phyloP scores from a whole-genome alignment of 2,329 filamentous ascomycete species.

The Mollisia scopiformis region DNA sequence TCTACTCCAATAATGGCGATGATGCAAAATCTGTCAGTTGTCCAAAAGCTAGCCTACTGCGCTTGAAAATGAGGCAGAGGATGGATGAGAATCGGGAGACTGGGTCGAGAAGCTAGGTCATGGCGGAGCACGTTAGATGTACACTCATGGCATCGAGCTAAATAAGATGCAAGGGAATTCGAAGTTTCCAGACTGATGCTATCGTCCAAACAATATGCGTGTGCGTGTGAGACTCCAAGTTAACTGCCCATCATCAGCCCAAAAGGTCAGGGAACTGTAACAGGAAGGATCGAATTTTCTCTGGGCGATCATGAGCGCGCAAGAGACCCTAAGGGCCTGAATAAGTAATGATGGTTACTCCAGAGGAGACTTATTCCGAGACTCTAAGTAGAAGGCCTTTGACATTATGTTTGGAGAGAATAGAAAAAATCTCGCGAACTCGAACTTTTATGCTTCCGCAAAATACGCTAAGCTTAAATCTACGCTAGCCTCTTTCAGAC shows the following conservation, averaged over 20 bases:
- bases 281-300: conserved; percentile 73
- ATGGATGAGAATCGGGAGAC: conserved; percentile 33
- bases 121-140: not conserved
- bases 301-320: conserved; percentile 99
- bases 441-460: not conserved
- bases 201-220: conserved; percentile 31
- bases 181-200: not conserved
- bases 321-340: conserved; percentile 81
- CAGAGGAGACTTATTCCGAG: conserved; percentile 78
- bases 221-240: conserved; percentile 53
- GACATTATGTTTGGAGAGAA: conserved; percentile 62
- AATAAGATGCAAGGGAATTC: not conserved
- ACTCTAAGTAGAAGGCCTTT: conserved; percentile 98
- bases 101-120: not conserved
- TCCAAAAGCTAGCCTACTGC: conserved; percentile 78
- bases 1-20: conserved; percentile 81
- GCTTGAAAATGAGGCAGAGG: conserved; percentile 80
- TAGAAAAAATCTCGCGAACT: conserved; percentile 1
- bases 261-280: conserved; percentile 66
- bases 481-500: not conserved
- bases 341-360: conserved; percentile 77
- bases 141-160: not conserved
- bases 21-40: conserved; percentile 79
- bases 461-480: not conserved
- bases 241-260: conserved; percentile 56